phyloP scores from a whole-genome alignment of 106 monocot genomes.

The Allium sativum region DNA sequence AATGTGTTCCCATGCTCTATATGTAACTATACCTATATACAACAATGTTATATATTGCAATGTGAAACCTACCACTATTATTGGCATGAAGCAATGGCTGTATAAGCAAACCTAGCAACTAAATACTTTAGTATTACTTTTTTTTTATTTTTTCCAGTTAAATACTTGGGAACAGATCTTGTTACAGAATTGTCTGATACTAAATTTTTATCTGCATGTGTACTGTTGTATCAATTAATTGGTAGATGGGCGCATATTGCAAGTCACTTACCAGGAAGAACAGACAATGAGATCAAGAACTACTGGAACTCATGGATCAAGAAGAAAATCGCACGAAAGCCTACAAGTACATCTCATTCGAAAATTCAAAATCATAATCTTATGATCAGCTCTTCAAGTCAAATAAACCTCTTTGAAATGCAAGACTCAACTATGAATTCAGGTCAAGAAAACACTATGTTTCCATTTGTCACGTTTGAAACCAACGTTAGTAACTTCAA shows the following conservation, averaged over 20 bases:
- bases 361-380: neutral
- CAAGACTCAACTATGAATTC: conserved; percentile 10
- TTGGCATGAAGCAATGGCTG: neutral
- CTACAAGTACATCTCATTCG: conserved; percentile 11
- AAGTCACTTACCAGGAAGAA: conserved; percentile 59
- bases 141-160: no score
- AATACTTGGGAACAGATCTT: neutral
- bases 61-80: no score
- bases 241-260: conserved; percentile 72
- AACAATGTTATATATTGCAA: no score
- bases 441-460: conserved; percentile 2
- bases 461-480: conserved; percentile 38
- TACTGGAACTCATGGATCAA: conserved; percentile 81
- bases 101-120: neutral
- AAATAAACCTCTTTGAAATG: conserved; percentile 20
- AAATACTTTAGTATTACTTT: neutral
- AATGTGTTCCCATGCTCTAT: no score
- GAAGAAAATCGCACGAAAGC: conserved; percentile 44
- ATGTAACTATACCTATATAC: no score
- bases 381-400: conserved; percentile 10
- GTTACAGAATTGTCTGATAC: neutral
- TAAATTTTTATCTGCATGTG: neutral
- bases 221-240: no score
- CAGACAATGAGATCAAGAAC: conserved; percentile 72
- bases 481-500: conserved; percentile 4